These are phyloP conservation scores for Cetradonia linearis DNA, from an alignment of 495 filamentous ascomycete species.

Conservation along the genomic window DNA sequence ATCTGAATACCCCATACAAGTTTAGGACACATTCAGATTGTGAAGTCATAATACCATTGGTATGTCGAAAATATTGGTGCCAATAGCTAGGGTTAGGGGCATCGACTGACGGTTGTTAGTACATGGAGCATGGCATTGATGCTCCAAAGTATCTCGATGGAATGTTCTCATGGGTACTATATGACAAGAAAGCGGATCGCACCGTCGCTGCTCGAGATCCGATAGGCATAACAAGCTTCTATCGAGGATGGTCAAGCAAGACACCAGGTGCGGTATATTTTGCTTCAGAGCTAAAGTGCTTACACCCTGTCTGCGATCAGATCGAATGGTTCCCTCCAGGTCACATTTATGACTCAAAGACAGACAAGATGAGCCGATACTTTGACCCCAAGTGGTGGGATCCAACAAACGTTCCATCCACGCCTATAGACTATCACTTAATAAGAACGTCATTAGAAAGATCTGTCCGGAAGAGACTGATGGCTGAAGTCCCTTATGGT, in stretches of 20 bases:
- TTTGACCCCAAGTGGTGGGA: conserved; percentile 93
- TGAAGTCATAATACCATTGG: conserved; percentile 94
- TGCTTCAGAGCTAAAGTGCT: conserved; percentile 89
- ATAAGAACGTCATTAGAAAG: conserved; percentile 75
- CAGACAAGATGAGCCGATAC: conserved; percentile 69
- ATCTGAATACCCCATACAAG: conserved; percentile 65
- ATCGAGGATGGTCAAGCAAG: conserved; percentile 77
- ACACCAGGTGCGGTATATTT: conserved; percentile 85
- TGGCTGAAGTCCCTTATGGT: conserved; percentile 98
- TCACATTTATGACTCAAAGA: conserved; percentile 89
- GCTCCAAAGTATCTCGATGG: conserved; percentile 91
- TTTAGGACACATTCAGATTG: conserved; percentile 98
- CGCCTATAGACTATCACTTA: conserved; percentile 67
- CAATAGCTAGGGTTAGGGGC: background rate
- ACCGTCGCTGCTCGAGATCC: conserved; percentile 90
- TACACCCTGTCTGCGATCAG: conserved; percentile 90
- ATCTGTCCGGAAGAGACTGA: conserved; percentile 89
- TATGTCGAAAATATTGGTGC: too few species aligned
- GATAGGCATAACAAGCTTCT: conserved; percentile 95
- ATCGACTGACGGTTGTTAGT: conserved; percentile 46
- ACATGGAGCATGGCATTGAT: conserved; percentile 82
- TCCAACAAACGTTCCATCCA: conserved; percentile 60
- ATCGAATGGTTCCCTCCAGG: conserved; percentile 91
- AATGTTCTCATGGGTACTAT: conserved; percentile 99
- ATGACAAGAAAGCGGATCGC: conserved; percentile 84